Conservation (phyloP, 495 filamentous ascomycete species). For the Penicillium salamii region DNA sequence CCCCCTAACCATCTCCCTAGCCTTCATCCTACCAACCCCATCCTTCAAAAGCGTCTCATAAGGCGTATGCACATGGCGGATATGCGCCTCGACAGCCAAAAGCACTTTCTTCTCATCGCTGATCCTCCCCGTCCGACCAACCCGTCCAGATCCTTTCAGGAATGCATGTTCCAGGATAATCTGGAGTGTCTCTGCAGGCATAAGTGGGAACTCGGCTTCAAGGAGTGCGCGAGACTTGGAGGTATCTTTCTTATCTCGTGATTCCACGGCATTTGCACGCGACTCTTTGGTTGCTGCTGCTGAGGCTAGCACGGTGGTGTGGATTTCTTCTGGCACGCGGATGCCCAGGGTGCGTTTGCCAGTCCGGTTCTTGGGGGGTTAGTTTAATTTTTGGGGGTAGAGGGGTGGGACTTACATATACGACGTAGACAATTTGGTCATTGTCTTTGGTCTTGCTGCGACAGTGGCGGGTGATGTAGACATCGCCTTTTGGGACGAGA, state of each 20-base stretch:
- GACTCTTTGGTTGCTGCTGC: conserved; percentile 34
- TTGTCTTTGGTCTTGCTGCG: conserved; percentile 44
- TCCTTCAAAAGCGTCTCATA: conserved; percentile 42
- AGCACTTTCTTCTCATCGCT: conserved; percentile 36
- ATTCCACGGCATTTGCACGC: conserved; percentile 37
- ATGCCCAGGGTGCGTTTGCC: conserved; percentile 39
- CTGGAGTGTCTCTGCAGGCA: conserved; percentile 39
- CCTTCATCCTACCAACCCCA: conserved; percentile 19
- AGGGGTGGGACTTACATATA: conserved; percentile 34
- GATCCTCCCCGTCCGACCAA: conserved; percentile 39
- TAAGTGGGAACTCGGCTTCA: conserved; percentile 34
- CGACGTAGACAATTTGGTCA: conserved; percentile 36
- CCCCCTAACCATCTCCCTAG: conserved; percentile 27
- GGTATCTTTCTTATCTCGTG: conserved; percentile 35
- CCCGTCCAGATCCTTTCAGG: conserved; percentile 47
- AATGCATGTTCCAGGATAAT: conserved; percentile 44
- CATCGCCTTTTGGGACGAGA: conserved; percentile 50
- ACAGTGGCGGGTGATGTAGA: conserved; percentile 50
- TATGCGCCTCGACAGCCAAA: conserved; percentile 50
- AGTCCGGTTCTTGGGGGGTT: conserved; percentile 25
- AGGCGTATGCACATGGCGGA: conserved; percentile 46
- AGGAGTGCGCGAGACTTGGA: conserved; percentile 34
- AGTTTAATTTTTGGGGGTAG: background rate
- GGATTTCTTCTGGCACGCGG: conserved; percentile 43
- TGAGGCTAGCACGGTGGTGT: conserved; percentile 26